phyloP scores from a whole-genome alignment of 495 filamentous ascomycete species.

The Neurospora intermedia region DNA sequence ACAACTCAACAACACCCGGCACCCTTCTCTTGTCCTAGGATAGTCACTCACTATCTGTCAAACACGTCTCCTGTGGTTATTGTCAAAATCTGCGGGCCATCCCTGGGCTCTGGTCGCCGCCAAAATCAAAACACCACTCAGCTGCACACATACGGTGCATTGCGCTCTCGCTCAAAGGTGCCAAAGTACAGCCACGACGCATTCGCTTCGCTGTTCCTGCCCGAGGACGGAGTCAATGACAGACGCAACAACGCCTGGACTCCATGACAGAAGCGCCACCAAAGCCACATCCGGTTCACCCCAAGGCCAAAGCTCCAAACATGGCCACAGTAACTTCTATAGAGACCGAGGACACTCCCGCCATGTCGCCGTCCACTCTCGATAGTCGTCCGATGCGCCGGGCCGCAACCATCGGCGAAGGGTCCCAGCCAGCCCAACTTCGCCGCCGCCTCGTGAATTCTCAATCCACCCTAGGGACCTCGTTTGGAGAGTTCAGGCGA shows the following conservation, averaged over 20 bases:
- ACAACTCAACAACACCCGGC: background rate
- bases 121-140: background rate
- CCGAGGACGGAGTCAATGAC: background rate
- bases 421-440: slow-evolving; percentile 7
- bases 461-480: slow-evolving; percentile 12
- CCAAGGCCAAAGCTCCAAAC: background rate
- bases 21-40: background rate
- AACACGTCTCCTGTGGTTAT: background rate
- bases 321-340: background rate
- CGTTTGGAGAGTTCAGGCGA: slow-evolving; percentile 33
- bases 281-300: background rate
- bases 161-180: background rate
- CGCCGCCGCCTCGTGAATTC: slow-evolving; percentile 3
- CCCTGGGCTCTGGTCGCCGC: background rate
- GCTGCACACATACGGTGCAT: background rate
- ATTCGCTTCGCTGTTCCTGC: background rate
- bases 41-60: background rate
- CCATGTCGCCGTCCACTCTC: slow-evolving; percentile 11
- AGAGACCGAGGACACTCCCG: slow-evolving; percentile 6
- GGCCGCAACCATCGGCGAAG: slow-evolving; percentile 25
- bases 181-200: background rate
- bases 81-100: background rate
- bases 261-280: background rate
- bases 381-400: slow-evolving; percentile 21
- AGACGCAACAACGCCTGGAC: background rate